phyloP scores from a whole-genome alignment of 140 eudicot species.

The Ambrosia hybrid region DNA sequence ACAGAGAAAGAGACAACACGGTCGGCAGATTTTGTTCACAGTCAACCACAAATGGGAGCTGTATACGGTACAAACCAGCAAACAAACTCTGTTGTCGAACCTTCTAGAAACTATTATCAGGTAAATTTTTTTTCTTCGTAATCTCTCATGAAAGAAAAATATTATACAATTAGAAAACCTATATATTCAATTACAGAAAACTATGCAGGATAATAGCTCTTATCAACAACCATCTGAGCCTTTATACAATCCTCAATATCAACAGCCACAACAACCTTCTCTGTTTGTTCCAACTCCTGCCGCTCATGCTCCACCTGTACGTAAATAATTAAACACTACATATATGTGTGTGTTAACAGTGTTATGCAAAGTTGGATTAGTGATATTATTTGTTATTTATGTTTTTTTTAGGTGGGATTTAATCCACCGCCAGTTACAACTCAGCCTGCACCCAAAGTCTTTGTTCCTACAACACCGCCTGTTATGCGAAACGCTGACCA shows the following conservation, averaged over 20 bases:
- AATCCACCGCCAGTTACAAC: conserved; percentile 59
- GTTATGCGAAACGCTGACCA: conserved; percentile 63
- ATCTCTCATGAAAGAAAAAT: not conserved
- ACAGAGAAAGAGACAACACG: conserved; percentile 52
- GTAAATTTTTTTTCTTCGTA: conserved; percentile 28
- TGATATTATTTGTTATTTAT: conserved; percentile 3
- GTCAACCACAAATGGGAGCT: conserved; percentile 42
- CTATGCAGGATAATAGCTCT: conserved; percentile 11
- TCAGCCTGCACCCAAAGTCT: conserved; percentile 71
- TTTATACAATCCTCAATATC: conserved; percentile 56
- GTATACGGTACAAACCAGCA: conserved; percentile 54
- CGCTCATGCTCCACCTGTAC: conserved; percentile 57
- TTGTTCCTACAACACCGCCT: conserved; percentile 73
- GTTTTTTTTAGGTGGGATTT: conserved; percentile 47
- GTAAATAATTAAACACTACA: not conserved
- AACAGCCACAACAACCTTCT: conserved; percentile 52
- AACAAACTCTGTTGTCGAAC: conserved; percentile 45
- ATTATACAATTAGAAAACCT: conserved; percentile 4
- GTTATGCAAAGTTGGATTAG: not conserved
- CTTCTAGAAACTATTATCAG: conserved; percentile 57
- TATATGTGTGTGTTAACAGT: not conserved
- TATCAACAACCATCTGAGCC: conserved; percentile 59
- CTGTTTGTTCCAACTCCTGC: conserved; percentile 71
- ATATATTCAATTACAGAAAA: not conserved
- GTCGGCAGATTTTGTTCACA: conserved; percentile 40